Evolutionary conservation across 306 rosid genomes (phyloP).

Genomic region (Echinosophora koreensis): DNA sequence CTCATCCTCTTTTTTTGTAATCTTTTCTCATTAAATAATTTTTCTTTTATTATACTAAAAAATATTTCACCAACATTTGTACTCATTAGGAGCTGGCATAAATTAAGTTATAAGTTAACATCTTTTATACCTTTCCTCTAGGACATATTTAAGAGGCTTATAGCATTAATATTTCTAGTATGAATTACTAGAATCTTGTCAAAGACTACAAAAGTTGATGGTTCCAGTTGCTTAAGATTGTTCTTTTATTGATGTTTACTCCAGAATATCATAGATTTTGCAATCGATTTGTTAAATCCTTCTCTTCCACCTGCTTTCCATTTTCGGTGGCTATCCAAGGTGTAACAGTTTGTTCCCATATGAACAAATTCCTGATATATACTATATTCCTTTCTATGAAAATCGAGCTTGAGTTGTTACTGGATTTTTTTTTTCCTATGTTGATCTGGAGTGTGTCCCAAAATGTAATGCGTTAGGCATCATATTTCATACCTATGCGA

Average conservation of each 20-base stretch:
- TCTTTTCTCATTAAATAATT: no score
- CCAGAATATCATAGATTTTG: not conserved
- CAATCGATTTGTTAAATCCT: conserved; percentile 27
- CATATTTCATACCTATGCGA: conserved; percentile 22
- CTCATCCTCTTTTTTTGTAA: no score
- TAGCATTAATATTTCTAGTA: not conserved
- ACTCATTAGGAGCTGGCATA: conserved; percentile 4
- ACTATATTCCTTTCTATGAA: conserved; percentile 18
- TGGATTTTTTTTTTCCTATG: conserved; percentile 7
- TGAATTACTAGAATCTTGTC: conserved; percentile 33
- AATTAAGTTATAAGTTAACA: not conserved
- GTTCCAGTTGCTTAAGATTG: not conserved
- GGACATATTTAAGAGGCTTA: no score
- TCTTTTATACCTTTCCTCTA: not conserved
- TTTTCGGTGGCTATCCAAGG: conserved; percentile 29
- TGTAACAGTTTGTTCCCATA: conserved; percentile 51
- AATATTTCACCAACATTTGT: not conserved
- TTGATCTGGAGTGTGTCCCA: conserved; percentile 7
- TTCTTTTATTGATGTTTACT: not conserved
- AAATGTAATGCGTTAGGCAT: conserved; percentile 11
- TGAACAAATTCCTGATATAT: conserved; percentile 14
- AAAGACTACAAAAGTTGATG: not conserved
- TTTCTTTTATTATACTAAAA: no score
- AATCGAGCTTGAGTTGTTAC: conserved; percentile 5
- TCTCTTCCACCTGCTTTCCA: conserved; percentile 16